Base-by-base conservation (phyloP, 495 filamentous ascomycete species). In the Staphylotrichum longicolle region DNA sequence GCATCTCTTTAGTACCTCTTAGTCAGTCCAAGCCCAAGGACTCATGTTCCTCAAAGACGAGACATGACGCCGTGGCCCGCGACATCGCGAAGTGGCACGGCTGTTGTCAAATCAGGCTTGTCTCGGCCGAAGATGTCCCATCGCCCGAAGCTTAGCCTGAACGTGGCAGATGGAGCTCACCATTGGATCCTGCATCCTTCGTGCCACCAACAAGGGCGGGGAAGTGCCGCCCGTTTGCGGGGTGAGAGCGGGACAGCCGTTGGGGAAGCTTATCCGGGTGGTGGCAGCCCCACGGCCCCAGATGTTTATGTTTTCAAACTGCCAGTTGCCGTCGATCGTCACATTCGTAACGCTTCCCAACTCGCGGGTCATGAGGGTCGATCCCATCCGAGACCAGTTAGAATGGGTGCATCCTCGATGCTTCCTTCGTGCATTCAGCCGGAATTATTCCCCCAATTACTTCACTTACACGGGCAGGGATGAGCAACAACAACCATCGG, bases 361-460 rank as follows among this genome's bases (percentile, higher is more conserved):
- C 34, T 52, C 14, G 32, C 33, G 33, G 49, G 49, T 35, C n/a
- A 37, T n/a, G 33, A 37, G 49, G 37, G 49, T 11, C 11, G 49
- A 37, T 54, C 34, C 3, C 15, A 14, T 14, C 10, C 33, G n/a
- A 50, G 4, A 37, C 11, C 15, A 54, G n/a, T 10, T 27, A 27
- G 14, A 15, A 20, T 12, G 34, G 5, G 37, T 10, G 32, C 54
- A 46, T 57, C 54, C 11, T 8, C 6, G 14, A 37, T 45, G 41
- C 30, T 45, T 46, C 41, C 11, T 45, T 45, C 8, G 39, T 9
- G 5, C 2, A 37, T 60, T 62, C 57, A 67, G 61, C 35, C 65
- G 61, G 58, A 67, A 67, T 56, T 62, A 37, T 15, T 58, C 61
- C 61, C 55, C 62, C 62, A 64, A 64, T 66, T 48, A 48, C 14